phyloP scores from a whole-genome alignment of 2,329 filamentous ascomycete genomes.

The Penicillium sclerotigenum region DNA sequence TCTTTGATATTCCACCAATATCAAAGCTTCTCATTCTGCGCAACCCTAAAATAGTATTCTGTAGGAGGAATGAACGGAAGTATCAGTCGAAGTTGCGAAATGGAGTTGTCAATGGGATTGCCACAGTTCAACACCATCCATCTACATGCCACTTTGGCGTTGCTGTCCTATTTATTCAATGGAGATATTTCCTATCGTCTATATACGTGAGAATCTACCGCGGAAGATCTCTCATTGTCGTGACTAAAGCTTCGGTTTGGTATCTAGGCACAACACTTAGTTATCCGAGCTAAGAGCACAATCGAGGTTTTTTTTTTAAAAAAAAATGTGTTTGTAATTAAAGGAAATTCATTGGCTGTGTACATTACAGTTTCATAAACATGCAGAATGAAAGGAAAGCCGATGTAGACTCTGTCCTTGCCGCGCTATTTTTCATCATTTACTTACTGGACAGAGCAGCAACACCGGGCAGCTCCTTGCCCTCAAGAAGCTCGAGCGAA shows the following conservation, averaged over 20 bases:
- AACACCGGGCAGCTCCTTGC: slow-evolving; percentile 95
- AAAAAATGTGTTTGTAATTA: slow-evolving; percentile 11
- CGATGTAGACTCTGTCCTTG: background rate
- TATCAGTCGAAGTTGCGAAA: background rate
- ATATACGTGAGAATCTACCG: background rate
- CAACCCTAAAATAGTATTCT: background rate
- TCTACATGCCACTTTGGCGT: background rate
- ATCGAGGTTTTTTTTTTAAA: background rate
- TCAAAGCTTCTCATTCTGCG: background rate
- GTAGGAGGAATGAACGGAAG: background rate
- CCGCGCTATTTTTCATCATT: slow-evolving; percentile 19
- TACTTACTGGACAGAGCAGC: slow-evolving; percentile 78
- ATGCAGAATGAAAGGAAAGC: slow-evolving; percentile 5
- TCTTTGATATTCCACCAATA: background rate
- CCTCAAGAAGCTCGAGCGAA: slow-evolving; percentile 92
- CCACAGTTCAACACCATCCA: background rate
- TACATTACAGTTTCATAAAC: slow-evolving; percentile 38
- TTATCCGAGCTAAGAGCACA: slow-evolving; percentile 11
- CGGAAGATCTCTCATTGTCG: background rate
- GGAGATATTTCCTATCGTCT: background rate
- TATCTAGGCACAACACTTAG: slow-evolving; percentile 30
- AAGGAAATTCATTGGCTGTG: slow-evolving; percentile 29
- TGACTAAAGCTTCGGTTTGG: slow-evolving; percentile 29
- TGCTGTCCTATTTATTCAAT: background rate
- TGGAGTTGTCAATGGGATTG: background rate